These are phyloP conservation scores for Priceomyces fermenticarens DNA, from an alignment of 805 yeast genomes.

Conservation along the genomic window DNA sequence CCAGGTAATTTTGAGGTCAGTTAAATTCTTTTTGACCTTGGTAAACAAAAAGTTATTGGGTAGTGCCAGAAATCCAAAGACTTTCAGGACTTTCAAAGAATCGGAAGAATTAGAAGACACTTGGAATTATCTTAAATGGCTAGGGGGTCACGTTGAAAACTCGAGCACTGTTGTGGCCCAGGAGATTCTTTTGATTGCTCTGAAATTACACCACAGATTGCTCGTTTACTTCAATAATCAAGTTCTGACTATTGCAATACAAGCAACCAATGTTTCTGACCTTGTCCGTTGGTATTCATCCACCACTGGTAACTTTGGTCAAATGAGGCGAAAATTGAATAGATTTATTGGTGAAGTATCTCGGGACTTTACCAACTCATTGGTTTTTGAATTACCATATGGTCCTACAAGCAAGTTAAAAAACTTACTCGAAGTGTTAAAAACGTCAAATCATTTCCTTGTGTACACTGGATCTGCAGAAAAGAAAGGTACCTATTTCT, in stretches of 20 bases:
- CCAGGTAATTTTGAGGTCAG: conserved; percentile 66
- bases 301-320: conserved; percentile 68
- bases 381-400: conserved; percentile 50
- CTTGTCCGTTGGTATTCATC: conserved; percentile 63
- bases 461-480: conserved; percentile 73
- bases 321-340: conserved; percentile 74
- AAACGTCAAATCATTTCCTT: conserved; percentile 68
- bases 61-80: conserved; percentile 57
- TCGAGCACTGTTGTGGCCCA: conserved; percentile 81
- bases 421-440: conserved; percentile 53
- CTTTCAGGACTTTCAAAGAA: conserved; percentile 82
- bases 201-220: conserved; percentile 66
- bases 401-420: conserved; percentile 44
- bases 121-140: conserved; percentile 72
- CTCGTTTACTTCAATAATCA: conserved; percentile 71
- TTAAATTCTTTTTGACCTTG: conserved; percentile 65
- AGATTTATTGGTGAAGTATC: conserved; percentile 71
- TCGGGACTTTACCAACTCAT: conserved; percentile 70
- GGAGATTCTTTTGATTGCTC: conserved; percentile 63
- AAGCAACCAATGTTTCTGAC: conserved; percentile 29
- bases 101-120: conserved; percentile 85
- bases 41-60: conserved; percentile 77
- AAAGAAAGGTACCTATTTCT: conserved; percentile 70
- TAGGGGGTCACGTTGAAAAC: conserved; percentile 76
- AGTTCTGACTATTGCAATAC: conserved; percentile 55